These are phyloP conservation scores for Vitellaria paradoxa DNA, from an alignment of 179 eudicot genomes.

Conservation along the genomic window DNA sequence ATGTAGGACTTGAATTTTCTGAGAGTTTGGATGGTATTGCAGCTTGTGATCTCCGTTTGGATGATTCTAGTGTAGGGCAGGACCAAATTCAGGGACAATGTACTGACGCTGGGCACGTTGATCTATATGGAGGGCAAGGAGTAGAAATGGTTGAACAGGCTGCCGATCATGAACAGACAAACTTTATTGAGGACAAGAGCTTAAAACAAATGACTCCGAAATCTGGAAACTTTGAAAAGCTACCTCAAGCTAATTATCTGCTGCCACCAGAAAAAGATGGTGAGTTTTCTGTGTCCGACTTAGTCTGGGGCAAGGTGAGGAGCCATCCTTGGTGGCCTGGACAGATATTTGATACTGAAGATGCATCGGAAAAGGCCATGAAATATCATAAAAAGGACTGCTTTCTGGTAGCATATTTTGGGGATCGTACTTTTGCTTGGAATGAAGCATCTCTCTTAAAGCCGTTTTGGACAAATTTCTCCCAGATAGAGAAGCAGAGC, in stretches of 20 bases:
- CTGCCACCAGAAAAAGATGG: conserved; percentile 58
- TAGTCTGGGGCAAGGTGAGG: conserved; percentile 95
- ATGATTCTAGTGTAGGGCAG: conserved; percentile 3
- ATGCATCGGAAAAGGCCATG: conserved; percentile 86
- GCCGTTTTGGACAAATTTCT: conserved; percentile 70
- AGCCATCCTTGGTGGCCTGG: conserved; percentile 99
- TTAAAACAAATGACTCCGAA: conserved; percentile 22
- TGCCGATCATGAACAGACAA: conserved; percentile 30
- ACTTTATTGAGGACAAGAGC: conserved; percentile 27
- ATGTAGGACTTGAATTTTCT: conserved; percentile 9
- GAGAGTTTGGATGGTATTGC: conserved; percentile 18
- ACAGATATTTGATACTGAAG: conserved; percentile 77
- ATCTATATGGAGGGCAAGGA: conserved; percentile 22
- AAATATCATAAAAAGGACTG: conserved; percentile 71
- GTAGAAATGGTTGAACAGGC: conserved; percentile 28
- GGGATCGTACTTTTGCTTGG: conserved; percentile 93
- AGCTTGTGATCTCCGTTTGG: conserved; percentile 10
- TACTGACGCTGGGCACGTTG: conserved; percentile 18
- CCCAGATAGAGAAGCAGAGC: conserved; percentile 68
- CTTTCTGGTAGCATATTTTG: conserved; percentile 88
- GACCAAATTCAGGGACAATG: conserved; percentile 21
- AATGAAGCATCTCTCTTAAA: conserved; percentile 65
- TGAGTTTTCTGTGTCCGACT: conserved; percentile 59
- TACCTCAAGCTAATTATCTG: conserved; percentile 44
- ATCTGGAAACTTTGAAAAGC: conserved; percentile 28